Conservation (phyloP, 805 yeast species). For the Kodamaea kakaduensis region DNA sequence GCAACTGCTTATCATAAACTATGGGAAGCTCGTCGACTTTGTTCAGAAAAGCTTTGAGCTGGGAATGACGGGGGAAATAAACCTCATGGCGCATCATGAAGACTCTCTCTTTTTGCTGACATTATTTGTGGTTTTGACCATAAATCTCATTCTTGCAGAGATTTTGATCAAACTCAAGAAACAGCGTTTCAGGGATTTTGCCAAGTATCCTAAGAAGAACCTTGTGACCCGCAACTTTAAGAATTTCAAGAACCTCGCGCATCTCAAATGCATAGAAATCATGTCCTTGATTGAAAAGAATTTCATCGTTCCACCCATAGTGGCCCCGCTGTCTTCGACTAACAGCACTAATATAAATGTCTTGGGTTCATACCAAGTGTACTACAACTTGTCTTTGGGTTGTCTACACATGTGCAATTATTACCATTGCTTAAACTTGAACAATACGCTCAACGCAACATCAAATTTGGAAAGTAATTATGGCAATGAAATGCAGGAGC, state of each 20-base stretch:
- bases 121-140: slow-evolving; percentile 23
- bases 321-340: slow-evolving; percentile 10
- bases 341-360: slow-evolving; percentile 12
- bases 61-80: slow-evolving; percentile 13
- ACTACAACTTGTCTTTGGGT: slow-evolving; percentile 28
- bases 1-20: slow-evolving; percentile 21
- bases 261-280: slow-evolving; percentile 28
- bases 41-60: slow-evolving; percentile 14
- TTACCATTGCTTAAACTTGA: slow-evolving; percentile 26
- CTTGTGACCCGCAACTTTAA: slow-evolving; percentile 17
- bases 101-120: slow-evolving; percentile 28
- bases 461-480: slow-evolving; percentile 13
- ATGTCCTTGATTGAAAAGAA: slow-evolving; percentile 21
- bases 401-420: slow-evolving; percentile 29
- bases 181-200: slow-evolving; percentile 20
- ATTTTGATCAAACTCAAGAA: slow-evolving; percentile 27
- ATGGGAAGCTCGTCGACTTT: slow-evolving; percentile 22
- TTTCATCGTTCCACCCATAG: slow-evolving; percentile 17
- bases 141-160: slow-evolving; percentile 27
- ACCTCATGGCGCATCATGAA: slow-evolving; percentile 19
- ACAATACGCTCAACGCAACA: slow-evolving; percentile 19
- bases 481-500: slow-evolving; percentile 23
- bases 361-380: slow-evolving; percentile 23
- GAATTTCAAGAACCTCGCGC: slow-evolving; percentile 22
- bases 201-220: slow-evolving; percentile 16